Percentiles rank a stretch among this genome's conserved stretches.
phyloP scores from a whole-genome alignment of 352 stramenopile species.

The Phytopythium delawarense region DNA sequence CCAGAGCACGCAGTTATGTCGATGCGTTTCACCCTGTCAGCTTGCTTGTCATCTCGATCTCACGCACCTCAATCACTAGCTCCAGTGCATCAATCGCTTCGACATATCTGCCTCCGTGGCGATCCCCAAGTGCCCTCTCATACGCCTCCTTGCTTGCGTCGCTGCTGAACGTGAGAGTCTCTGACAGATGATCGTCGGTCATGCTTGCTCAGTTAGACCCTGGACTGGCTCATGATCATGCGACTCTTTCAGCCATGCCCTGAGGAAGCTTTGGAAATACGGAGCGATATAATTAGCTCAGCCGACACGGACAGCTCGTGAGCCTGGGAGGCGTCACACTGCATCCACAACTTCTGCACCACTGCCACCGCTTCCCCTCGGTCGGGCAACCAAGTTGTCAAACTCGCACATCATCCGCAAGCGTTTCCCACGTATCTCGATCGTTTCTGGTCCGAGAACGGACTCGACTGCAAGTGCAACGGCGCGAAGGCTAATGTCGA shows the following conservation, averaged over 20 bases:
- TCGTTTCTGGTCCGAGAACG: slow-evolving; percentile 32
- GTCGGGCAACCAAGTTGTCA: slow-evolving; percentile 35
- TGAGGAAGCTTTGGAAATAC: background rate
- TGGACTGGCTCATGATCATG: background rate
- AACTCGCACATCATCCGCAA: slow-evolving; percentile 41
- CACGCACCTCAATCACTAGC: slow-evolving; percentile 39
- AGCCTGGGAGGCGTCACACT: background rate
- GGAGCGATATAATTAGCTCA: slow-evolving; percentile 2
- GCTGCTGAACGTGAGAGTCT: slow-evolving; percentile 14
- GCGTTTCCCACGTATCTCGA: slow-evolving; percentile 34
- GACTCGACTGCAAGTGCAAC: slow-evolving; percentile 21
- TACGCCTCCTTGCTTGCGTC: slow-evolving; percentile 24
- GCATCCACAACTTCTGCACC: background rate
- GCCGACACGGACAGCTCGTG: background rate
- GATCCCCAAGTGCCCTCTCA: slow-evolving; percentile 27
- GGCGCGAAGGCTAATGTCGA: slow-evolving; percentile 19
- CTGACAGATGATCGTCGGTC: background rate
- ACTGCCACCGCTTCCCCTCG: background rate
- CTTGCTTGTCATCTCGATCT: background rate
- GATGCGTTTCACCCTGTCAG: background rate
- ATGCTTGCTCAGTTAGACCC: background rate
- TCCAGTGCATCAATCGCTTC: slow-evolving; percentile 37
- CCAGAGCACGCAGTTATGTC: background rate
- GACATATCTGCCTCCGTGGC: slow-evolving; percentile 32
- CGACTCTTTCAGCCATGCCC: background rate